Percentiles rank a stretch among this genome's conserved stretches.
Conservation (phyloP, 345 rosid genomes). For the Anacardium occidentale region DNA sequence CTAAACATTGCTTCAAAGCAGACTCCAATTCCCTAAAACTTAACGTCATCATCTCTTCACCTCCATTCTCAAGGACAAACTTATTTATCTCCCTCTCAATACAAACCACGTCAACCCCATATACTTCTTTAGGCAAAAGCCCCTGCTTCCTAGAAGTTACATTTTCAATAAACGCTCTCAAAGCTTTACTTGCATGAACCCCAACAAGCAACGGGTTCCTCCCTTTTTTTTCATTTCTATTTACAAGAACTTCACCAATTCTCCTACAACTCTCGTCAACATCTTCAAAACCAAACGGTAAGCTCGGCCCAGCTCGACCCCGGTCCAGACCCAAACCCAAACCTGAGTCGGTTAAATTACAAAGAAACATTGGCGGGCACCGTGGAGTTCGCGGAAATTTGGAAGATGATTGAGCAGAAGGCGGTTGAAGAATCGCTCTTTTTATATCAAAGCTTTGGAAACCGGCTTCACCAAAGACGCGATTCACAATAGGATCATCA, state of each 20-base stretch:
- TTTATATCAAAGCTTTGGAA: constrained; percentile 62
- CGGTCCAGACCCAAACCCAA: not conserved
- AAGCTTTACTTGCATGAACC: constrained; percentile 2
- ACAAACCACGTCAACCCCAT: constrained; percentile 3
- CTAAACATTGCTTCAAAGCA: not conserved
- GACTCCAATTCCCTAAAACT: constrained; percentile 5
- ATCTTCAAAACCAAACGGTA: constrained; percentile 23
- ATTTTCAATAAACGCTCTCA: constrained; percentile 4
- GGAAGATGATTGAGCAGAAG: constrained; percentile 31
- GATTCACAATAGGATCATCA: constrained; percentile 72
- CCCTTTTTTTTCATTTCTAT: constrained; percentile 12
- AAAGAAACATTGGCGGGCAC: constrained; percentile 46
- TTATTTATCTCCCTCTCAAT: not conserved
- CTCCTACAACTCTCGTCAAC: constrained; percentile 10
- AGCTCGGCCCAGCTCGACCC: constrained; percentile 35
- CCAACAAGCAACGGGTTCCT: constrained; percentile 13
- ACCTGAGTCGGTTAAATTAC: constrained; percentile 42
- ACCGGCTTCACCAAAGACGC: constrained; percentile 66
- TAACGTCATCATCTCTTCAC: constrained; percentile 3
- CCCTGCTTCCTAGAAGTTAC: constrained; percentile 1
- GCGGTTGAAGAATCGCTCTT: constrained; percentile 59
- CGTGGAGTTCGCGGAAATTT: constrained; percentile 30
- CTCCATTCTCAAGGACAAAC: not conserved
- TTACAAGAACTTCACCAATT: constrained; percentile 18
- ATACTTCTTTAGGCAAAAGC: constrained; percentile 3